Conservation (phyloP, 495 filamentous ascomycete species). For the Pyronema domesticum region DNA sequence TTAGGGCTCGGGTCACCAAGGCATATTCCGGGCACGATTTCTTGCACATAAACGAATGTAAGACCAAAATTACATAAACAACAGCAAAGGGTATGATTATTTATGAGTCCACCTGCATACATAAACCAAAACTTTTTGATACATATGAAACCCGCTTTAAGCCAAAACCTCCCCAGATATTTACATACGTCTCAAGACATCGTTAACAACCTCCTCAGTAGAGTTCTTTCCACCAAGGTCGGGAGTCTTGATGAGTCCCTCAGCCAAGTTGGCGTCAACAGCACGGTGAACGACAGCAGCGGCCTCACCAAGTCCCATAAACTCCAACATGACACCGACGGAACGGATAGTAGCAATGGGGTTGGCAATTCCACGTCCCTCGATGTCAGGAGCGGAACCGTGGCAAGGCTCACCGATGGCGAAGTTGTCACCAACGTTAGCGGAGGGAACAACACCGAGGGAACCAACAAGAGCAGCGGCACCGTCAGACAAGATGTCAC, state of each 20-base stretch:
- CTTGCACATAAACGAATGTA: too few relatives aligned
- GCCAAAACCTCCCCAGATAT: too few relatives aligned
- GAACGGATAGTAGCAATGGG: constrained; percentile 88
- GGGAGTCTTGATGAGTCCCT: constrained; percentile 63
- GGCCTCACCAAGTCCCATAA: constrained; percentile 66
- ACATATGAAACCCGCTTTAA: too few relatives aligned
- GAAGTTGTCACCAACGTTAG: constrained; percentile 88
- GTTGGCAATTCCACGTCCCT: constrained; percentile 82
- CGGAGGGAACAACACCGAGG: constrained; percentile 81
- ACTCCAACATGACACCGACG: constrained; percentile 89
- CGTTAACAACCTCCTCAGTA: constrained; percentile 75
- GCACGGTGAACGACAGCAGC: constrained; percentile 79
- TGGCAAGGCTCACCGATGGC: constrained; percentile 98
- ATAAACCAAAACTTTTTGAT: too few relatives aligned
- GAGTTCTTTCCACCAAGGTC: constrained; percentile 80
- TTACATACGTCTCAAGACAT: constrained; percentile 76
- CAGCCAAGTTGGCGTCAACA: constrained; percentile 79
- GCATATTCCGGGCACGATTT: too few relatives aligned
- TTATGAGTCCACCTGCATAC: neutral
- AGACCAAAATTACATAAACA: too few relatives aligned
- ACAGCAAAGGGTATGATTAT: too few relatives aligned
- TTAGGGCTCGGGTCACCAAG: too few relatives aligned
- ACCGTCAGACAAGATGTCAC: constrained; percentile 89
- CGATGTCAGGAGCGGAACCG: constrained; percentile 87
- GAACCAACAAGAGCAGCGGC: constrained; percentile 91